These are phyloP conservation scores for Quercus phellos DNA, from an alignment of 331 rosid species.

Conservation along the genomic window DNA sequence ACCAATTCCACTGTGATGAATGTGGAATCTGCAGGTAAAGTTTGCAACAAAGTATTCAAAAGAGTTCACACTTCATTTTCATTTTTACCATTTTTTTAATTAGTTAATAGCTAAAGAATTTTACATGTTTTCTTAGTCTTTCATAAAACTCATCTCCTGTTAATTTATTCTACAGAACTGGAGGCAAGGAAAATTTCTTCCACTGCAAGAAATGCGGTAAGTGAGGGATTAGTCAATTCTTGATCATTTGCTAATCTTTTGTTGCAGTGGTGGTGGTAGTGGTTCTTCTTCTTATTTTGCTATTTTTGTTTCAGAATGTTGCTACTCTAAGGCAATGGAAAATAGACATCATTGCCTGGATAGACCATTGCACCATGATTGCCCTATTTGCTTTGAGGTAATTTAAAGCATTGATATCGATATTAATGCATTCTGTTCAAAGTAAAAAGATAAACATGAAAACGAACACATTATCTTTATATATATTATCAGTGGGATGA, in stretches of 20 bases:
- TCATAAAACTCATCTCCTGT: not conserved
- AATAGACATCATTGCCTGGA: conserved; percentile 71
- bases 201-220: conserved; percentile 81
- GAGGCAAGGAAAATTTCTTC: conserved; percentile 80
- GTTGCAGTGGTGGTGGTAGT: too few species aligned
- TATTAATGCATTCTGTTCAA: too few species aligned
- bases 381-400: conserved; percentile 86
- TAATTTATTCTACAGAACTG: conserved; percentile 47
- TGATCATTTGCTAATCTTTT: too few species aligned
- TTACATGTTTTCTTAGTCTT: not conserved
- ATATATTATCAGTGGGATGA: conserved; percentile 3
- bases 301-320: conserved; percentile 50
- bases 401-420: not conserved
- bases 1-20: conserved; percentile 80
- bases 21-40: conserved; percentile 93
- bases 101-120: not conserved
- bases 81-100: not conserved
- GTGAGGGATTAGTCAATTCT: not conserved
- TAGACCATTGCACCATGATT: conserved; percentile 85
- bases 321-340: conserved; percentile 62
- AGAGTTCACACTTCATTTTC: not conserved
- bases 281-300: not conserved
- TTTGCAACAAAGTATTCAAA: too few species aligned
- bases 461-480: not conserved
- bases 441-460: not conserved